A percentile compares a stretch with the other conserved stretches of the same genome.
phyloP scores from a whole-genome alignment of 2,329 filamentous ascomycete genomes.

The Huntiella abstrusa region DNA sequence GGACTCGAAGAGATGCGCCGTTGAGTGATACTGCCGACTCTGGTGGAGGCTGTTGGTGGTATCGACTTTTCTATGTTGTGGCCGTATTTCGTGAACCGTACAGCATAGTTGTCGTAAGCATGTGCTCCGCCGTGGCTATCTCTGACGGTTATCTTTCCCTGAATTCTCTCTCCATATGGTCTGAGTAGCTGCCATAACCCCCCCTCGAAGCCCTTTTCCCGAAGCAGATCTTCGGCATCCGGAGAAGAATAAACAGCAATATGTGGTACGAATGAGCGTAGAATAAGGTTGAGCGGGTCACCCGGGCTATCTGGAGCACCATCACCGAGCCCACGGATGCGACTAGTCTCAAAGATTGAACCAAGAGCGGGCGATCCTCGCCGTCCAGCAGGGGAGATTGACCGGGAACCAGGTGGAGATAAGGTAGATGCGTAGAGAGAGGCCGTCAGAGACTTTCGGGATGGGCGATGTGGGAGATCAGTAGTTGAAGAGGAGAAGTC shows the following conservation, averaged over 20 bases:
- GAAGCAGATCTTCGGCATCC: constrained; percentile 65
- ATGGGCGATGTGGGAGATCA: constrained; percentile 13
- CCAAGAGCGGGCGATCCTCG: constrained; percentile 35
- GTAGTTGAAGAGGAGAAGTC: constrained; percentile 6
- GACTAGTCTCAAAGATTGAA: constrained; percentile 35
- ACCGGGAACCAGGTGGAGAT: constrained; percentile 48
- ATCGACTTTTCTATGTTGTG: constrained; percentile 35
- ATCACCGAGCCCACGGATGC: constrained; percentile 26
- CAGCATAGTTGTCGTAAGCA: constrained; percentile 73
- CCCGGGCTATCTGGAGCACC: constrained; percentile 26
- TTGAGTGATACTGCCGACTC: constrained; percentile 1
- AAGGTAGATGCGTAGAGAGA: constrained; percentile 46
- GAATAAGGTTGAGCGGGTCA: constrained; percentile 46
- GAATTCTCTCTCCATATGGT: constrained; percentile 75
- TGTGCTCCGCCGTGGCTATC: constrained; percentile 76
- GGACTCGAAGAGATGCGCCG: constrained; percentile 3
- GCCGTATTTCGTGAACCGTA: constrained; percentile 64
- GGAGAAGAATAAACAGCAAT: constrained; percentile 72
- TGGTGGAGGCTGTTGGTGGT: constrained; percentile 16
- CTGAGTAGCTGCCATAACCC: constrained; percentile 73
- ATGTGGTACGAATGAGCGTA: constrained; percentile 75
- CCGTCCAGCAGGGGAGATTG: constrained; percentile 42
- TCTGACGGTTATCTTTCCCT: constrained; percentile 73
- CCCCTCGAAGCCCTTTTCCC: constrained; percentile 64
- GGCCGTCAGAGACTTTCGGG: constrained; percentile 36